A percentile compares a stretch with the other conserved stretches of the same genome.
These are phyloP conservation scores for Linnemannia hyalina DNA, from an alignment of 192 early-diverging fungal species.

Conservation along the genomic window DNA sequence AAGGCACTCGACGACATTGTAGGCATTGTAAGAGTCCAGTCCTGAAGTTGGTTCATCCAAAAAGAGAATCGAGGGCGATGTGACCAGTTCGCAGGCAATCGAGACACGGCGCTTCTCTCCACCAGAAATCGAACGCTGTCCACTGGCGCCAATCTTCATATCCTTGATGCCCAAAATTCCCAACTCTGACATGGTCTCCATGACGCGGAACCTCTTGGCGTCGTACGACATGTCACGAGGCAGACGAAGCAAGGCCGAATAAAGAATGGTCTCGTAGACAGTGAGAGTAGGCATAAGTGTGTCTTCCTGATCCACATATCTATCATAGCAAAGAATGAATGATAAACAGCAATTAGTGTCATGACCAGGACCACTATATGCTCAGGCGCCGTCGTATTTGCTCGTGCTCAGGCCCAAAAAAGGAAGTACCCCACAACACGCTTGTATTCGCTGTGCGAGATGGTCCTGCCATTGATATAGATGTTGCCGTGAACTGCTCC, in stretches of 20 bases:
- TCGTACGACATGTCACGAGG: conserved; percentile 77
- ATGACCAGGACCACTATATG: not conserved
- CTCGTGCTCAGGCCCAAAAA: not conserved
- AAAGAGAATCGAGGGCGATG: conserved; percentile 90
- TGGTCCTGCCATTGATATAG: conserved; percentile 79
- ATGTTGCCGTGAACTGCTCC: conserved; percentile 80
- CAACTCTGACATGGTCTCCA: conserved; percentile 88
- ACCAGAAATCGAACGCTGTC: conserved; percentile 86
- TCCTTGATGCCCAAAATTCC: conserved; percentile 88
- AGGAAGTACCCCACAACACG: conserved; percentile 77
- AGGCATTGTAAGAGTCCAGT: conserved; percentile 93
- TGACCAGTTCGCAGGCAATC: conserved; percentile 96
- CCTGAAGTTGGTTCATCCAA: conserved; percentile 89
- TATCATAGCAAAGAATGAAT: not conserved
- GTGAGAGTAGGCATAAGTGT: conserved; percentile 87
- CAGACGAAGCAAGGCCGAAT: conserved; percentile 88
- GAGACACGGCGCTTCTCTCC: conserved; percentile 94
- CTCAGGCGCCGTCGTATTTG: not conserved
- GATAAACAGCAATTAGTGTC: not conserved
- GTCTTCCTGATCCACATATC: conserved; percentile 96
- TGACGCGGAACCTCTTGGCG: conserved; percentile 79
- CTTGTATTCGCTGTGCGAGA: conserved; percentile 76
- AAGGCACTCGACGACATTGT: conserved; percentile 93
- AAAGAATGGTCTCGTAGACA: conserved; percentile 91
- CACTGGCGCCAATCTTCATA: conserved; percentile 78